phyloP scores from a whole-genome alignment of 768 basidiomycete species.

The Sporobolomyces roseus region DNA sequence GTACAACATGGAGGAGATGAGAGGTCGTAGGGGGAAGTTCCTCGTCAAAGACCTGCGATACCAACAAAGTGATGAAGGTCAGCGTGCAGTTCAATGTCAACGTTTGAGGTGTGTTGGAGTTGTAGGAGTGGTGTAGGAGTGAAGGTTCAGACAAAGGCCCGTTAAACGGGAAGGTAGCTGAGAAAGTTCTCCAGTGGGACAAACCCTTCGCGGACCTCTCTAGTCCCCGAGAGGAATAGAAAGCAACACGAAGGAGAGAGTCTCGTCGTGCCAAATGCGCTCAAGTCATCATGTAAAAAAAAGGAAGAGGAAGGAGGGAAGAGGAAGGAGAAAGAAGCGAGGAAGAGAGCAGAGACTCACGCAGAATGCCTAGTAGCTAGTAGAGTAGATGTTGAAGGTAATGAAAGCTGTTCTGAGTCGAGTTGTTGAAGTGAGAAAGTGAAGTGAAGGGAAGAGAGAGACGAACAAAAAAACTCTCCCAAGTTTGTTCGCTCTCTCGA shows the following conservation, averaged over 20 bases:
- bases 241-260: slow-evolving; percentile 16
- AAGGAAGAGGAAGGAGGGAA: background rate
- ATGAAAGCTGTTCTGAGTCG: background rate
- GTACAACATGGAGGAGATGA: no score
- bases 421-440: slow-evolving; percentile 1
- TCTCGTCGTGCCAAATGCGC: slow-evolving; percentile 23
- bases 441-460: slow-evolving; percentile 16
- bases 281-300: slow-evolving; percentile 14
- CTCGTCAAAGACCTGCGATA: no score
- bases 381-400: no score
- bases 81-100: background rate
- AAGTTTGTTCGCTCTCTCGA: background rate
- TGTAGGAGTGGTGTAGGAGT: background rate
- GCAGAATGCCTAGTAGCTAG: background rate
- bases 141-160: slow-evolving; percentile 21
- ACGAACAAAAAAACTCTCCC: background rate
- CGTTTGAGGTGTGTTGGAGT: background rate
- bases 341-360: background rate
- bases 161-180: slow-evolving; percentile 26
- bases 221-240: background rate
- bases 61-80: no score
- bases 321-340: background rate
- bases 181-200: slow-evolving; percentile 24
- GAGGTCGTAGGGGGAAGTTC: no score
- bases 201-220: slow-evolving; percentile 7